Conservation (phyloP, 2,329 filamentous ascomycete species). For the Diplodia corticola region DNA sequence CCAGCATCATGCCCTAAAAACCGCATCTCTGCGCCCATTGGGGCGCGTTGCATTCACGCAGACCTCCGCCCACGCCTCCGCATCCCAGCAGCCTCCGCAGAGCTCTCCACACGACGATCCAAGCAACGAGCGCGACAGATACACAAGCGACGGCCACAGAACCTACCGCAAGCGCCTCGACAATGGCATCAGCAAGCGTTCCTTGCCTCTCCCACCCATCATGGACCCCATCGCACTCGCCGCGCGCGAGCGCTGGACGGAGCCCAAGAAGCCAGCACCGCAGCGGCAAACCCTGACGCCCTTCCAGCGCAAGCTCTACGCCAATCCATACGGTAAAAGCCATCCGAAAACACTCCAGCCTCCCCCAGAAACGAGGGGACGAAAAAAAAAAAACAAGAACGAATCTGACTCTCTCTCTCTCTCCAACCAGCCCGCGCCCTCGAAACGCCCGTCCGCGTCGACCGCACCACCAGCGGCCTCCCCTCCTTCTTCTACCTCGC, state of each 20-base stretch:
- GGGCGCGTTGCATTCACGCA: neutral
- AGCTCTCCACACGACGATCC: conserved; percentile 7
- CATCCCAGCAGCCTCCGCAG: neutral
- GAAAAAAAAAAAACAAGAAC: neutral
- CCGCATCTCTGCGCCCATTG: neutral
- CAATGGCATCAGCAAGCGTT: conserved; percentile 34
- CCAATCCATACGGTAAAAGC: conserved; percentile 64
- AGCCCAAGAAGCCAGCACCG: conserved; percentile 46
- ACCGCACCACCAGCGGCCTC: conserved; percentile 49
- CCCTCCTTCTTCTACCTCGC: conserved; percentile 65
- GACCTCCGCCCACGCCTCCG: neutral
- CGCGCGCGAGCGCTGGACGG: conserved; percentile 39
- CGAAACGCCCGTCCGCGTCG: conserved; percentile 60
- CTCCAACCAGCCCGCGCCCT: conserved; percentile 65
- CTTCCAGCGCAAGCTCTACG: conserved; percentile 60
- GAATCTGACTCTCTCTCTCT: conserved; percentile 5
- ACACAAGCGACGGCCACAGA: conserved; percentile 28
- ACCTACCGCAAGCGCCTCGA: conserved; percentile 36
- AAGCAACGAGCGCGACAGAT: neutral
- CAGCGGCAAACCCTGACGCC: conserved; percentile 40
- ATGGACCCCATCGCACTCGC: conserved; percentile 47
- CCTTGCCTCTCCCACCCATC: conserved; percentile 51
- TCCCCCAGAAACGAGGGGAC: no score
- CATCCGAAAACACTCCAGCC: neutral
- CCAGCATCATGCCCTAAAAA: neutral